Evolutionary conservation across 2,329 filamentous ascomycete genomes (phyloP).

Genomic region (Arthrobotrys entomopaga): DNA sequence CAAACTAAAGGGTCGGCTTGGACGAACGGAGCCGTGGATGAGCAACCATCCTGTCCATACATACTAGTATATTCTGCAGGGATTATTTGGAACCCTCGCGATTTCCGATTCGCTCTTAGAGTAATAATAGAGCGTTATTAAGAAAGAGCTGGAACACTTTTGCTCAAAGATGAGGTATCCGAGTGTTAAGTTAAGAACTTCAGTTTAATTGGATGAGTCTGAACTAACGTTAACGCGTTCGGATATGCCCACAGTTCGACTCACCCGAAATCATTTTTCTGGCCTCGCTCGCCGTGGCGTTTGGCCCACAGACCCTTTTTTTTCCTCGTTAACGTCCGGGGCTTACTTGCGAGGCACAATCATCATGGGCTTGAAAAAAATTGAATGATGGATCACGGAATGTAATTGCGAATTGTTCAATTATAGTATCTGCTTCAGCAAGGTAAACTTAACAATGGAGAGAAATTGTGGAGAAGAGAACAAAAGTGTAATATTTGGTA

Average conservation of each 20-base stretch:
- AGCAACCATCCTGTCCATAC: too few relatives aligned
- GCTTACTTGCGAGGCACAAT: conserved; percentile 42
- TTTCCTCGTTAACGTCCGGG: too few relatives aligned
- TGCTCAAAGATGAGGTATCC: conserved; percentile 35
- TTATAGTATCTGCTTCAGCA: conserved; percentile 40
- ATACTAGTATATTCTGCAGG: conserved; percentile 10
- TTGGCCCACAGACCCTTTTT: too few relatives aligned
- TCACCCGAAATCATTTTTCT: too few relatives aligned
- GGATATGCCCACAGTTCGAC: background rate
- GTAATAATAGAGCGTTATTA: conserved; percentile 12
- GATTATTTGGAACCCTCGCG: conserved; percentile 43
- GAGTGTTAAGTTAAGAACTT: conserved; percentile 21
- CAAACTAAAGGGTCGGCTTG: conserved; percentile 9
- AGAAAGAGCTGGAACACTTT: conserved; percentile 17
- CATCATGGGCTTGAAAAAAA: conserved; percentile 9
- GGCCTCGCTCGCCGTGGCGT: too few relatives aligned
- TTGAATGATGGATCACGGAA: background rate
- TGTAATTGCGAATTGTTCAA: conserved; percentile 29
- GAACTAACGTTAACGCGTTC: conserved; percentile 9
- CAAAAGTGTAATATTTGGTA: conserved; percentile 2
- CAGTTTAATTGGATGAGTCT: conserved; percentile 38
- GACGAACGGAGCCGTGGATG: too few relatives aligned
- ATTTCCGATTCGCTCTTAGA: conserved; percentile 49
- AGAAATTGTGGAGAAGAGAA: conserved; percentile 15
- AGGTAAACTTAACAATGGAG: background rate